Conservation (phyloP, 371 early-diverging fungal species). For the Dinochytrium kinnereticum region DNA sequence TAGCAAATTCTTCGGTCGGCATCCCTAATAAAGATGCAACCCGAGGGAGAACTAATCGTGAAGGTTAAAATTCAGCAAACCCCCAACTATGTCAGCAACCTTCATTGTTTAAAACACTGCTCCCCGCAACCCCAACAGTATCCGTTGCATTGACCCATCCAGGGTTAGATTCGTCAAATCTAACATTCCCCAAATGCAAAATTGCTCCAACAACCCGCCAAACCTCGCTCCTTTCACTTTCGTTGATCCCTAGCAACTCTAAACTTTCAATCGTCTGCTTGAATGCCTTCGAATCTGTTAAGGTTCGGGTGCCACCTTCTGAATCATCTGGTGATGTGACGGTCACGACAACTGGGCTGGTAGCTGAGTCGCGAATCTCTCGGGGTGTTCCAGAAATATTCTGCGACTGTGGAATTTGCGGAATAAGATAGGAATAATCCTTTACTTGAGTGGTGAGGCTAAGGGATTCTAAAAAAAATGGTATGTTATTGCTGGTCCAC, state of each 20-base stretch:
- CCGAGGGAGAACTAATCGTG: too few relatives aligned
- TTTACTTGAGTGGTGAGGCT: background rate
- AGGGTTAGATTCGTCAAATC: background rate
- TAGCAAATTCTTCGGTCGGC: conserved; percentile 8
- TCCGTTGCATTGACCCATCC: conserved; percentile 4
- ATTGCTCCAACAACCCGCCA: background rate
- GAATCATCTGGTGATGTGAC: background rate
- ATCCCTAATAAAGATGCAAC: conserved; percentile 25
- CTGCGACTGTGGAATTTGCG: background rate
- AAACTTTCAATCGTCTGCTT: background rate
- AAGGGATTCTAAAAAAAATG: background rate
- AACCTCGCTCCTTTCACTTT: background rate
- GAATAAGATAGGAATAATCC: conserved; percentile 10
- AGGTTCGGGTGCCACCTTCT: background rate
- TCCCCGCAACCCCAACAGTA: conserved; percentile 11
- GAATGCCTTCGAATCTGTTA: conserved; percentile 5
- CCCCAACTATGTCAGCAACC: background rate
- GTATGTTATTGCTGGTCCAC: background rate
- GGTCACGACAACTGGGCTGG: conserved; percentile 6
- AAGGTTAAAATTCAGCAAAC: background rate
- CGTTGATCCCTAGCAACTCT: background rate
- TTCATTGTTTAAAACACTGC: background rate
- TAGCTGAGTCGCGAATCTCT: background rate
- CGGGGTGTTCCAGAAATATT: background rate
- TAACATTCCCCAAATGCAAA: background rate